Conservation (phyloP, 257 asterid genomes). For the Sherardia arvensis region DNA sequence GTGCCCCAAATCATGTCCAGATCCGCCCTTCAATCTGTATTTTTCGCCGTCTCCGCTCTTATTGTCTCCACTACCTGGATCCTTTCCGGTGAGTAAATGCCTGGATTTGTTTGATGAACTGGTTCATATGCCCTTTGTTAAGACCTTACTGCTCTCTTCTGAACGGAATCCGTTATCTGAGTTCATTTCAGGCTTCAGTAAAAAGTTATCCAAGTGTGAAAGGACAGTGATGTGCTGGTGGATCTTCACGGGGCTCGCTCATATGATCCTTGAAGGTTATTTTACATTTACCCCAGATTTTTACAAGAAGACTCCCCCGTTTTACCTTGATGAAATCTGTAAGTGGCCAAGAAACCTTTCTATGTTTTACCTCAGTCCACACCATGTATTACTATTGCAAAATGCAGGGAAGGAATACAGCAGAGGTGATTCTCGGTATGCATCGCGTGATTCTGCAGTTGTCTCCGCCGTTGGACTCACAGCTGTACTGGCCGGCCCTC, state of each 20-base stretch:
- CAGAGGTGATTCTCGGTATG: conserved; percentile 93
- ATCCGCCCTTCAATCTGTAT: too few species aligned
- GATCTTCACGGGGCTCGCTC: conserved; percentile 88
- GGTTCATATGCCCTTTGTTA: too few species aligned
- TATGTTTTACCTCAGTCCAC: background rate
- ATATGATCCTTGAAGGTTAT: conserved; percentile 78
- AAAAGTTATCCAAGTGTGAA: conserved; percentile 49
- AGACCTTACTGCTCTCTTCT: too few species aligned
- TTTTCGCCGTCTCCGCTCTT: too few species aligned
- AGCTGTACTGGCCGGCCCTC: conserved; percentile 73
- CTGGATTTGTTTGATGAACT: too few species aligned
- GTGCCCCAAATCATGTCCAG: too few species aligned
- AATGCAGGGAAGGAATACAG: conserved; percentile 92
- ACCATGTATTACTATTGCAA: too few species aligned
- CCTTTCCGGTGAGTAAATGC: too few species aligned
- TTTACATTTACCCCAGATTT: conserved; percentile 72
- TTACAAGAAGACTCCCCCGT: conserved; percentile 50
- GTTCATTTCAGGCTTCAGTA: conserved; percentile 40
- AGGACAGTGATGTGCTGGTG: conserved; percentile 94
- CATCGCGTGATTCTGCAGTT: conserved; percentile 55
- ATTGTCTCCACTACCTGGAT: too few species aligned
- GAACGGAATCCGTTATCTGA: too few species aligned
- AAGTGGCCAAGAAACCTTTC: conserved; percentile 20
- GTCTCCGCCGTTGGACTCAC: conserved; percentile 75
- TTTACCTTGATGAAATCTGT: conserved; percentile 90